These are phyloP conservation scores for Boletellus ananiceps DNA, from an alignment of 768 basidiomycete genomes.

Conservation along the genomic window DNA sequence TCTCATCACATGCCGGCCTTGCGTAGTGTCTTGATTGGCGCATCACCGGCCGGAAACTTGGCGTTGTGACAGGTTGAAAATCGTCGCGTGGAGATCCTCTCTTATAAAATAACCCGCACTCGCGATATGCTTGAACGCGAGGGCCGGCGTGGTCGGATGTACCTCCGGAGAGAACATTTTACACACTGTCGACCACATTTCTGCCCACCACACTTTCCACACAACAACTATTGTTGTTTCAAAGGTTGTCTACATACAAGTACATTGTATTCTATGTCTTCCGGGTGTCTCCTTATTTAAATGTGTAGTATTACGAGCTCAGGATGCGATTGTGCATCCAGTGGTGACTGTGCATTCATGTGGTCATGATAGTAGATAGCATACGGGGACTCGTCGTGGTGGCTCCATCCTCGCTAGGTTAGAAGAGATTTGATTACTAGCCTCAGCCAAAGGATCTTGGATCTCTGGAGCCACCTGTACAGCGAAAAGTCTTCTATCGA, in stretches of 20 bases:
- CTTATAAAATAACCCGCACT: not conserved
- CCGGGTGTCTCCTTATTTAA: too few relatives aligned
- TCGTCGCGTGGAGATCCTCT: not conserved
- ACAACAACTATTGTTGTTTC: too few relatives aligned
- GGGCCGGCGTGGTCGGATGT: too few relatives aligned
- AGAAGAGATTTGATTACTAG: not conserved
- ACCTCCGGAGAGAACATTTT: not conserved
- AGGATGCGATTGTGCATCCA: too few relatives aligned
- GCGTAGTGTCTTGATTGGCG: not conserved
- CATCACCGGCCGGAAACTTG: too few relatives aligned
- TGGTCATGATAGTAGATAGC: not conserved
- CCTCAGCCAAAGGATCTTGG: constrained; percentile 1
- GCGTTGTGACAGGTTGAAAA: not conserved
- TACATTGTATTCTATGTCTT: too few relatives aligned
- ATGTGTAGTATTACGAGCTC: too few relatives aligned
- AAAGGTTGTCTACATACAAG: too few relatives aligned
- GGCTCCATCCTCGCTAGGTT: constrained; percentile 2
- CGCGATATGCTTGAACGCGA: too few relatives aligned
- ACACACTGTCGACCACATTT: too few relatives aligned
- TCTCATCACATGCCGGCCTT: not conserved
- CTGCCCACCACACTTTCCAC: too few relatives aligned
- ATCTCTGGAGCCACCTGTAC: not conserved
- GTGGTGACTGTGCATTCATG: too few relatives aligned
- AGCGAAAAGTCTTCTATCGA: not conserved
- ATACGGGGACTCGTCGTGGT: not conserved